Percentiles rank a stretch among this genome's conserved stretches.
Evolutionary conservation across 1,139 yeast species (phyloP).

Genomic region (Pichia sp.): DNA sequence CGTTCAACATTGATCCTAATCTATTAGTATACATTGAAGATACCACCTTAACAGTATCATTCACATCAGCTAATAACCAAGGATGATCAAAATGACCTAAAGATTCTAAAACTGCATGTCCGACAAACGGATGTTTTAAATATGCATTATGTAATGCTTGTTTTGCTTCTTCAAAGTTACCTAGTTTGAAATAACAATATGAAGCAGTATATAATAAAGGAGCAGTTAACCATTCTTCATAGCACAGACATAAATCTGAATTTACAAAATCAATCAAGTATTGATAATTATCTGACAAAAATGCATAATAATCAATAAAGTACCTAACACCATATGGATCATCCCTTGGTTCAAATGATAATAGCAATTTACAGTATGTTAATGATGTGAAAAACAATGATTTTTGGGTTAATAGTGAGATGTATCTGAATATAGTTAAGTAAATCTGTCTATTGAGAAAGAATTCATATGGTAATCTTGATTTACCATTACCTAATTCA

Average conservation of each 20-base stretch:
- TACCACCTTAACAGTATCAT: slow-evolving; percentile 30
- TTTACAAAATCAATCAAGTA: slow-evolving; percentile 51
- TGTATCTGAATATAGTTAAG: slow-evolving; percentile 64
- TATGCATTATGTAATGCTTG: slow-evolving; percentile 45
- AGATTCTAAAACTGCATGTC: slow-evolving; percentile 42
- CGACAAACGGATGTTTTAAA: slow-evolving; percentile 53
- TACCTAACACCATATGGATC: slow-evolving; percentile 84
- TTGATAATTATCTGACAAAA: slow-evolving; percentile 57
- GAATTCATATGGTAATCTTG: slow-evolving; percentile 69
- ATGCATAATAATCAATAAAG: slow-evolving; percentile 73
- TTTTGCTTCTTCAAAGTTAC: slow-evolving; percentile 41
- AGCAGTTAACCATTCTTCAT: slow-evolving; percentile 65
- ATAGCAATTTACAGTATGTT: slow-evolving; percentile 61
- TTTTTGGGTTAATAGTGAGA: slow-evolving; percentile 64
- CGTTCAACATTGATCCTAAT: slow-evolving; percentile 46
- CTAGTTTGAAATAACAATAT: slow-evolving; percentile 45
- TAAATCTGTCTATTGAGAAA: slow-evolving; percentile 75
- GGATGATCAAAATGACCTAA: slow-evolving; percentile 24
- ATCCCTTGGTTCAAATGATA: slow-evolving; percentile 65
- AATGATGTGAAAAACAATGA: slow-evolving; percentile 76
- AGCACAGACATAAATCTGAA: slow-evolving; percentile 51
- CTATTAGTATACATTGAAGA: slow-evolving; percentile 50
- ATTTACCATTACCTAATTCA: slow-evolving; percentile 50
- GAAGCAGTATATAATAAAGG: slow-evolving; percentile 65
- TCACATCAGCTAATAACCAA: slow-evolving; percentile 19